phyloP scores from a whole-genome alignment of 2,329 filamentous ascomycete genomes.

The Lachnellula hyalina region DNA sequence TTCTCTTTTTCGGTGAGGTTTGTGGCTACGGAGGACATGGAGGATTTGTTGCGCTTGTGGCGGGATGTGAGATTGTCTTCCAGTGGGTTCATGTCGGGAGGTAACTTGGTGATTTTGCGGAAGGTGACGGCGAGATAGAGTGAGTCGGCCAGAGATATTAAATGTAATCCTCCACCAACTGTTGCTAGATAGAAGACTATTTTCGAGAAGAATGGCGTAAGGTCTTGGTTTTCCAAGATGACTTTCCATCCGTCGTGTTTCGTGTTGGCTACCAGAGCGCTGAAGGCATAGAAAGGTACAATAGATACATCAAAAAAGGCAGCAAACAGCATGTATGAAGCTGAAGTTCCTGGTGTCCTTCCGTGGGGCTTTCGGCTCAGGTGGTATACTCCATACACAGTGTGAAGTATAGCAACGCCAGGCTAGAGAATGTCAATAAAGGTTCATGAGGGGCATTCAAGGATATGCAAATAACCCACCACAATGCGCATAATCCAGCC shows the following conservation, averaged over 20 bases:
- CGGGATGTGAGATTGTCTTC: constrained; percentile 79
- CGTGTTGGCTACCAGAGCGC: constrained; percentile 41
- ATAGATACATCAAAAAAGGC: constrained; percentile 61
- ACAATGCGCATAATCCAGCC: constrained; percentile 74
- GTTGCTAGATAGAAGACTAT: constrained; percentile 65
- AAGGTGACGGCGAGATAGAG: constrained; percentile 74
- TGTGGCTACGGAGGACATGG: constrained; percentile 27
- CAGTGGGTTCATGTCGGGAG: constrained; percentile 92
- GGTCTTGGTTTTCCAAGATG: constrained; percentile 51
- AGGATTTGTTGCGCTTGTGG: constrained; percentile 70
- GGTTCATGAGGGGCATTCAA: neutral
- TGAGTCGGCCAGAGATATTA: constrained; percentile 64
- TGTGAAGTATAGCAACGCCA: constrained; percentile 66
- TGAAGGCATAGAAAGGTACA: constrained; percentile 52
- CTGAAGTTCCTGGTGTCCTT: constrained; percentile 72
- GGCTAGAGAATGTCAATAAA: constrained; percentile 48
- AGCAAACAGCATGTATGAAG: constrained; percentile 86
- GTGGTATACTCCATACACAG: constrained; percentile 76
- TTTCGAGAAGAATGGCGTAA: constrained; percentile 56
- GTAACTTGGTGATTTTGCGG: constrained; percentile 73
- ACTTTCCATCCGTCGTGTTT: constrained; percentile 55
- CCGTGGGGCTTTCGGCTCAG: constrained; percentile 63
- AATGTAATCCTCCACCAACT: constrained; percentile 60
- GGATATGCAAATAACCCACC: constrained; percentile 45
- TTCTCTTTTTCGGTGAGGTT: constrained; percentile 48